These are phyloP conservation scores for Fragaria ananassa DNA, from an alignment of 306 rosid genomes.

Conservation along the genomic window DNA sequence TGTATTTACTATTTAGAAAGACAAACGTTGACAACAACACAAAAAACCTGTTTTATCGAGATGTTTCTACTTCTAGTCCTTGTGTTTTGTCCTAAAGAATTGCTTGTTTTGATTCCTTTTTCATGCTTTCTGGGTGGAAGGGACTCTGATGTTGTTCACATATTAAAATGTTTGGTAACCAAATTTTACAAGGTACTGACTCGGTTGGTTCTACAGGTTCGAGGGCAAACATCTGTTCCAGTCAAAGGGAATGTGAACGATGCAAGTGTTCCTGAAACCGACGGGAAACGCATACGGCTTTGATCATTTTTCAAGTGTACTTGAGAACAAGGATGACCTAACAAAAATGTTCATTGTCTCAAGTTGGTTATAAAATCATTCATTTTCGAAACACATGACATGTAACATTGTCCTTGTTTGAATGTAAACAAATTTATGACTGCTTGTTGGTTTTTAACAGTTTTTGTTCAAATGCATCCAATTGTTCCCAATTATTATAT, in stretches of 20 bases:
- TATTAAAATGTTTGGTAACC: neutral
- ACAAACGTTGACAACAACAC: neutral
- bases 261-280: conserved; percentile 68
- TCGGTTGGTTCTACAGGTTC: conserved; percentile 52
- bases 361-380: conserved; percentile 13
- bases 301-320: conserved; percentile 16
- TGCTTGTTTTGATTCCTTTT: neutral
- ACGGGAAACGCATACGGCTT: conserved; percentile 52
- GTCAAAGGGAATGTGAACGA: conserved; percentile 53
- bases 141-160: neutral
- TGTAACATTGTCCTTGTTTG: neutral
- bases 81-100: neutral
- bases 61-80: neutral
- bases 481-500: too few species aligned
- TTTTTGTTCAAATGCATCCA: too few species aligned
- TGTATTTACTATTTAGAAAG: too few species aligned
- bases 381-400: neutral
- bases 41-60: neutral
- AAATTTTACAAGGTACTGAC: neutral
- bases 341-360: neutral
- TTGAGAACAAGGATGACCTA: conserved; percentile 1
- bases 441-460: neutral
- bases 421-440: neutral
- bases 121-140: neutral
- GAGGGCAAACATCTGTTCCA: conserved; percentile 42